Evolutionary conservation across 306 rosid species (phyloP), one percentile per base, ranked within the genome.

Genomic region (Luffa acutangula): DNA sequence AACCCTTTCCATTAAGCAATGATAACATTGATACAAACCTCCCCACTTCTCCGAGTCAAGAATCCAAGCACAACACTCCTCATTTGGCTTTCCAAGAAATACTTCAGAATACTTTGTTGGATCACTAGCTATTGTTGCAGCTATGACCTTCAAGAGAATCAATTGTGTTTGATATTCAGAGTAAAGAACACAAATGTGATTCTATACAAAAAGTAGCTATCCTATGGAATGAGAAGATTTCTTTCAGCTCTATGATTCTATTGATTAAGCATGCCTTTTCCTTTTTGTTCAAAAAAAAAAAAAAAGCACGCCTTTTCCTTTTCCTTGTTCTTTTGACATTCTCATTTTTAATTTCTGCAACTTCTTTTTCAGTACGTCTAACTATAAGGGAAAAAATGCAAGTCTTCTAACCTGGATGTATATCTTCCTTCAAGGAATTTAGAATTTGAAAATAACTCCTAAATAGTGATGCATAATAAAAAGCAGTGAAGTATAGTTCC

Each of bases 41-140:
- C 99, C 99, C 98, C 99, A 96, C 84, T 96, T 96, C 84, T 90
- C 96, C 6, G 96, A 65, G 87, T 91, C 88, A 49, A 93, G 94
- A 83, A 96, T 96, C 99, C 99, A 96, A 79, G 85, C 81, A 88
- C 94, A 93, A 67, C 93, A 96, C 78, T 88, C 98, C 81, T 81
- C 87, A 67, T 93, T 96, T 48, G 97, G 83, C 89, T 96, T 96
- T 59, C 98, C 99, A 60, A 96, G 98, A 86, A 91, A 88, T 70
- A 92, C 98, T 90, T 90, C 99, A 17, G 85, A 81, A 86, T 93
- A 93, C 75, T 88, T 93, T 73, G 82, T 79, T 13, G 93, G 92
- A 86, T 93, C 96, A 81, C 97, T 93, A 21, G 92, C 96, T 69
- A 96, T 97, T 18, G 97, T 85, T 73, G 97, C 93, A 78, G 99